These are phyloP conservation scores for Cladosporium sp. DNA, from an alignment of 2,329 filamentous ascomycete species.

Conservation along the genomic window DNA sequence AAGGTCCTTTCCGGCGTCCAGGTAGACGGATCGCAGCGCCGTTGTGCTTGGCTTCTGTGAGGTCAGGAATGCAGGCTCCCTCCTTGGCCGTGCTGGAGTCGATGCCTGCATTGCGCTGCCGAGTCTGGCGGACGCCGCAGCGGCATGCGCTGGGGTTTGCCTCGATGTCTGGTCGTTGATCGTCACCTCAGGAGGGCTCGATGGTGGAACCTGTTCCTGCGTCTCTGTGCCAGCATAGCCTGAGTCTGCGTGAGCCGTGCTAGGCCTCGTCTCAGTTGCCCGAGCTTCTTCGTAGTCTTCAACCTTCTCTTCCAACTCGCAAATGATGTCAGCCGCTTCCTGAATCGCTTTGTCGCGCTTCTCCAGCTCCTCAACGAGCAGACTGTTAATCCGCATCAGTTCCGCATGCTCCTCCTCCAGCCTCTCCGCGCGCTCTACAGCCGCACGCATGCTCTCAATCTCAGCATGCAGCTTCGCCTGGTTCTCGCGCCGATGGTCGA, in stretches of 20 bases:
- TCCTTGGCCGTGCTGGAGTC: conserved; percentile 22
- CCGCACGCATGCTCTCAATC: conserved; percentile 49
- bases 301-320: conserved; percentile 51
- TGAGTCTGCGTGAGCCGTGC: conserved; percentile 30
- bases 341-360: conserved; percentile 64
- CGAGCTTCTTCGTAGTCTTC: conserved; percentile 12
- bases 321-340: conserved; percentile 65
- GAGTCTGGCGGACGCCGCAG: neutral
- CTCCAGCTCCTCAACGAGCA: conserved; percentile 55
- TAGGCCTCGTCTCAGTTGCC: conserved; percentile 25
- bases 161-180: neutral
- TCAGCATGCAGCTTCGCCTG: conserved; percentile 55
- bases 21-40: conserved; percentile 31
- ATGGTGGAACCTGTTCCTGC: conserved; percentile 20
- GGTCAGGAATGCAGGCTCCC: conserved; percentile 27
- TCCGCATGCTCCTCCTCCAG: conserved; percentile 39
- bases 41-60: conserved; percentile 28
- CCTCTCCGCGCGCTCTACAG: conserved; percentile 37
- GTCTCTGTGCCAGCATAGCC: conserved; percentile 31
- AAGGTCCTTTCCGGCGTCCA: conserved; percentile 25
- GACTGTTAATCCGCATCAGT: conserved; percentile 52
- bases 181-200: conserved; percentile 2
- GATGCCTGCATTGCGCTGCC: conserved; percentile 6
- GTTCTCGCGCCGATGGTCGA: conserved; percentile 62
- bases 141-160: neutral